A percentile compares a stretch with the other conserved stretches of the same genome.
Evolutionary conservation across 1,284 basidiomycete genomes (phyloP).

Genomic region (Chondrostereum purpureum): DNA sequence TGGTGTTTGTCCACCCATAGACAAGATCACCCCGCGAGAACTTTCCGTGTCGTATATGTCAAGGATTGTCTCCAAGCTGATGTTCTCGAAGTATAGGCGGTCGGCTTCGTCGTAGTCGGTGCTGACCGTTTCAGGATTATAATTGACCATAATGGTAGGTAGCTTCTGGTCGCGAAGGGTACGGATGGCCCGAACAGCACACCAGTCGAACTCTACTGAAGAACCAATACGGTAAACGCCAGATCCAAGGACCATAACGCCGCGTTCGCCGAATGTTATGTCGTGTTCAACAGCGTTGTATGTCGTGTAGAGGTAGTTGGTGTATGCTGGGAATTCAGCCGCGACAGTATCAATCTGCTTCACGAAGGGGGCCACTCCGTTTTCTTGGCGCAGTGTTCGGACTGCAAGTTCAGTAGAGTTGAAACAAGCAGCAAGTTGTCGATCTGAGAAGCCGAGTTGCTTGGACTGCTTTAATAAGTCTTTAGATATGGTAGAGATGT

Average conservation of each 20-base stretch:
- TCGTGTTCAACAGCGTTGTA: conserved; percentile 96
- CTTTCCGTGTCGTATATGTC: conserved; percentile 95
- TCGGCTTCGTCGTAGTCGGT: conserved; percentile 99
- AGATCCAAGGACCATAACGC: conserved; percentile 96
- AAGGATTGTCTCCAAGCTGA: conserved; percentile 92
- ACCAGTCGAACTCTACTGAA: conserved; percentile 99
- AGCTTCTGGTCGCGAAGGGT: conserved; percentile 92
- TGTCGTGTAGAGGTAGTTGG: conserved; percentile 98
- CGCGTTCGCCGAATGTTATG: conserved; percentile 82
- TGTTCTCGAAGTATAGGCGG: conserved; percentile 97
- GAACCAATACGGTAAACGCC: conserved; percentile 99
- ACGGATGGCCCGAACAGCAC: conserved; percentile 94
- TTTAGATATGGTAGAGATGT: conserved; percentile 61
- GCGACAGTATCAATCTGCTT: conserved; percentile 99
- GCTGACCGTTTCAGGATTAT: conserved; percentile 98
- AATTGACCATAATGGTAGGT: conserved; percentile 99
- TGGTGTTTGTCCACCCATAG: conserved; percentile 98
- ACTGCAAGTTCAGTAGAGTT: conserved; percentile 87
- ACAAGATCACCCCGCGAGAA: conserved; percentile 88
- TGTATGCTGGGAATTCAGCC: conserved; percentile 97
- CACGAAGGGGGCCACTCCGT: conserved; percentile 82
- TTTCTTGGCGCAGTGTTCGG: conserved; percentile 81
- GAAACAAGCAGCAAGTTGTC: conserved; percentile 77
- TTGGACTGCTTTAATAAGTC: conserved; percentile 80
- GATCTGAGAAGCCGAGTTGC: conserved; percentile 94